Conservation (phyloP, 2,329 filamentous ascomycete species). For the Cytospora piceae region DNA sequence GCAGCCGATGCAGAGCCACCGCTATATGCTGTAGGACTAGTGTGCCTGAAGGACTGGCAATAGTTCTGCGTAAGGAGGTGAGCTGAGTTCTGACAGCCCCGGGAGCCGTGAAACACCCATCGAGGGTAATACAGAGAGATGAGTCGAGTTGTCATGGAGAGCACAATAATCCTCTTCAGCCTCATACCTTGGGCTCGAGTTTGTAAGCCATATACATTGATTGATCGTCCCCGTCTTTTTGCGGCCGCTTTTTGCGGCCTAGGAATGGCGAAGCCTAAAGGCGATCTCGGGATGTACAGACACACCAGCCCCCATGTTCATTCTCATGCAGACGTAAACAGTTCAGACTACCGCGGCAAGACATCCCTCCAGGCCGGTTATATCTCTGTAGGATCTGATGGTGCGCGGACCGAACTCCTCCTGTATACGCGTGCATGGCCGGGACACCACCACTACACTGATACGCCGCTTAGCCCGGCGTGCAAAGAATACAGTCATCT, state of each 20-base stretch:
- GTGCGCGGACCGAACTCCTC: background rate
- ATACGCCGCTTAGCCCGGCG: too few relatives aligned
- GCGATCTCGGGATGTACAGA: background rate
- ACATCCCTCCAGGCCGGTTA: background rate
- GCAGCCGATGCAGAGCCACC: too few relatives aligned
- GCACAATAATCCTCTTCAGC: background rate
- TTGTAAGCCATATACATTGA: background rate
- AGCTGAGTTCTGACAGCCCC: background rate
- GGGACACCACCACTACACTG: background rate
- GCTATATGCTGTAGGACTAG: too few relatives aligned
- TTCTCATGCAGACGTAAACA: background rate
- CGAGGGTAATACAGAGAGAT: background rate
- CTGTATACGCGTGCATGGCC: background rate
- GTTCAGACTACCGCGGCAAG: background rate
- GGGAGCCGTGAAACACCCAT: background rate
- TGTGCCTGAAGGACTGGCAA: background rate
- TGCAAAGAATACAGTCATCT: too few relatives aligned
- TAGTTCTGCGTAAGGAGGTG: background rate
- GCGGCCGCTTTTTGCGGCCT: background rate
- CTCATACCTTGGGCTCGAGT: background rate
- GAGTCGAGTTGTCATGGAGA: background rate
- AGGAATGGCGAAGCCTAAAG: too few relatives aligned
- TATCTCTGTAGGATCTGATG: background rate
- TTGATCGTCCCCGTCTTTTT: background rate
- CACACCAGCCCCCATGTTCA: background rate